Conservation (phyloP, 2,329 filamentous ascomycete species). For the Fusarium penzigii region DNA sequence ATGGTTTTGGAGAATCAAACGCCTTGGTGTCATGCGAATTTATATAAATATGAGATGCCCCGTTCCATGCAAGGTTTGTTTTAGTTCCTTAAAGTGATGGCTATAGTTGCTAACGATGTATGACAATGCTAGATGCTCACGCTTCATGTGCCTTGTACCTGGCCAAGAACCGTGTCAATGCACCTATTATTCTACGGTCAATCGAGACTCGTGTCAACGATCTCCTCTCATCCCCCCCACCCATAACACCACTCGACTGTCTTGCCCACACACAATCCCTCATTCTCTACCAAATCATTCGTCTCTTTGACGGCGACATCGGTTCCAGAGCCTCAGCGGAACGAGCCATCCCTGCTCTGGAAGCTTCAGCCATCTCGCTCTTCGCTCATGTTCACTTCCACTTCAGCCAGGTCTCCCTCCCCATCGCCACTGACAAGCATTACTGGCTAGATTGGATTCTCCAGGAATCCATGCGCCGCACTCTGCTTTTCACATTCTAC, state of each 20-base stretch:
- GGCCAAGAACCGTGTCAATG: slow-evolving; percentile 49
- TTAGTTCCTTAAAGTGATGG: neutral
- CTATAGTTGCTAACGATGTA: slow-evolving; percentile 1
- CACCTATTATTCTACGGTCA: slow-evolving; percentile 47
- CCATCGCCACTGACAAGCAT: slow-evolving; percentile 42
- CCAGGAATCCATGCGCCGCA: slow-evolving; percentile 55
- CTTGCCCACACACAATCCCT: slow-evolving; percentile 50
- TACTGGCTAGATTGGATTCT: slow-evolving; percentile 54
- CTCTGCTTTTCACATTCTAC: slow-evolving; percentile 49
- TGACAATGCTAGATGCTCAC: slow-evolving; percentile 45
- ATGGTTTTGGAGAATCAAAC: slow-evolving; percentile 52
- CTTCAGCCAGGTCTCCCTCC: slow-evolving; percentile 20
- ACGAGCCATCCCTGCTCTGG: slow-evolving; percentile 34
- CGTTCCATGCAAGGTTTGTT: slow-evolving; percentile 48
- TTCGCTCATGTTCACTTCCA: slow-evolving; percentile 36
- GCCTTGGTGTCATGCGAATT: slow-evolving; percentile 53
- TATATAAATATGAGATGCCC: slow-evolving; percentile 55
- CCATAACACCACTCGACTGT: slow-evolving; percentile 28
- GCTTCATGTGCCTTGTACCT: slow-evolving; percentile 55
- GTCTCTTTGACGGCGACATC: slow-evolving; percentile 54
- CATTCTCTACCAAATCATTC: slow-evolving; percentile 50
- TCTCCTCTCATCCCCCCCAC: slow-evolving; percentile 39
- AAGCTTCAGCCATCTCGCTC: slow-evolving; percentile 35
- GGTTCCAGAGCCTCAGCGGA: slow-evolving; percentile 41
- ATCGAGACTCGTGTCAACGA: slow-evolving; percentile 47